phyloP scores from a whole-genome alignment of 2,329 filamentous ascomycete genomes.

The Exophiala oligosperma region DNA sequence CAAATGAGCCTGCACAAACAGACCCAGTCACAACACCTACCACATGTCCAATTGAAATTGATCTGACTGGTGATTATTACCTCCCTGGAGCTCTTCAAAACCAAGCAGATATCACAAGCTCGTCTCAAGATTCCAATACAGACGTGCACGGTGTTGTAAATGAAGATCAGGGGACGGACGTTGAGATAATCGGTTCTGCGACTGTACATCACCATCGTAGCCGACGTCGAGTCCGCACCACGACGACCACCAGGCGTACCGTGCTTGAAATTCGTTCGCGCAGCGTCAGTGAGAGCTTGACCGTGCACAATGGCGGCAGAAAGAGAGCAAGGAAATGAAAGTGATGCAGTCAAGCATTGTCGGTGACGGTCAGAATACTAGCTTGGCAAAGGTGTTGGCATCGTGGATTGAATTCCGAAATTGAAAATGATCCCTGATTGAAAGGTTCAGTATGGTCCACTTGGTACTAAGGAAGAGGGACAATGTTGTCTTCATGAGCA shows the following conservation, averaged over 20 bases:
- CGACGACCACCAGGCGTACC: not conserved
- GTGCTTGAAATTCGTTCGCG: constrained; percentile 8
- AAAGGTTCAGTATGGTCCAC: too few species aligned
- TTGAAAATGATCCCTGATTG: too few species aligned
- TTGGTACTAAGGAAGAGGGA: too few species aligned
- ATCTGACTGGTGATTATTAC: too few species aligned
- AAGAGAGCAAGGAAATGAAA: not conserved
- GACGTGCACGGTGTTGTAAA: not conserved
- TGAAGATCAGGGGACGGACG: not conserved
- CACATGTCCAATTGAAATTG: too few species aligned
- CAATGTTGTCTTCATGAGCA: too few species aligned
- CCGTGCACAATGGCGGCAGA: too few species aligned
- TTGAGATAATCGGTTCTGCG: constrained; percentile 5
- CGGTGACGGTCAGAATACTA: not conserved
- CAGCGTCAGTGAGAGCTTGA: constrained; percentile 9
- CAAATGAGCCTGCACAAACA: too few species aligned
- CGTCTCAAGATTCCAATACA: not conserved
- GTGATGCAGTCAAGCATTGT: not conserved
- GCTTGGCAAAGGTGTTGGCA: too few species aligned
- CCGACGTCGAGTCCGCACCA: not conserved
- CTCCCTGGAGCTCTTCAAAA: too few species aligned
- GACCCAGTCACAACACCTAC: too few species aligned
- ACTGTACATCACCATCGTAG: not conserved
- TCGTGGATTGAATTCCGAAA: too few species aligned
- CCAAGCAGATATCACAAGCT: not conserved